phyloP scores from a whole-genome alignment of 371 early-diverging fungal genomes.

The Rhizopus arrhizus region DNA sequence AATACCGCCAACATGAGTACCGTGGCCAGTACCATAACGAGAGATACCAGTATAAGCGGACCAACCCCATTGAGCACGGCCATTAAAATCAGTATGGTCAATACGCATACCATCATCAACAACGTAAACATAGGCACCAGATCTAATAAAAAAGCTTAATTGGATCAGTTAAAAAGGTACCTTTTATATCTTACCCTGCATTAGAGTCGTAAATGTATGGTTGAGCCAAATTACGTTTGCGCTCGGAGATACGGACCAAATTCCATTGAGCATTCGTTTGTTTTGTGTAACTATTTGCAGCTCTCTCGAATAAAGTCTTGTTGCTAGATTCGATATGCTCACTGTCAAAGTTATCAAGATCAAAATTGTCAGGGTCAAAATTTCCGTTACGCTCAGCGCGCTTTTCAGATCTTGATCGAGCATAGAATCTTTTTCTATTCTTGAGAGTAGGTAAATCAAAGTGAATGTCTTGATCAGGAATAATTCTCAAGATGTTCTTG shows the following conservation, averaged over 20 bases:
- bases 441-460: slow-evolving; percentile 34
- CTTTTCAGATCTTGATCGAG: slow-evolving; percentile 19
- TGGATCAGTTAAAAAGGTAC: background rate
- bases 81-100: slow-evolving; percentile 60
- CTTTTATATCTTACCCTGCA: slow-evolving; percentile 23
- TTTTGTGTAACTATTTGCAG: slow-evolving; percentile 9
- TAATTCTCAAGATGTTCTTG: slow-evolving; percentile 32
- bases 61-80: slow-evolving; percentile 61
- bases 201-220: slow-evolving; percentile 38
- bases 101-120: slow-evolving; percentile 54
- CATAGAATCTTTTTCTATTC: slow-evolving; percentile 29
- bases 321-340: background rate
- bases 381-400: slow-evolving; percentile 14
- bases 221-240: slow-evolving; percentile 8
- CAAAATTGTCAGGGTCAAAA: slow-evolving; percentile 14
- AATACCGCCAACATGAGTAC: slow-evolving; percentile 82
- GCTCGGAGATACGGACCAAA: slow-evolving; percentile 45
- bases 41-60: slow-evolving; percentile 58
- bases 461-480: slow-evolving; percentile 44
- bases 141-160: slow-evolving; percentile 11
- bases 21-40: slow-evolving; percentile 32
- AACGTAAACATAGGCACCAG: slow-evolving; percentile 57
- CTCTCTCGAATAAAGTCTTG: background rate
- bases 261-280: slow-evolving; percentile 46
- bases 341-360: background rate